Evolutionary conservation across 2,329 filamentous ascomycete genomes (phyloP).

Genomic region (Phaeoacremonium minimum): DNA sequence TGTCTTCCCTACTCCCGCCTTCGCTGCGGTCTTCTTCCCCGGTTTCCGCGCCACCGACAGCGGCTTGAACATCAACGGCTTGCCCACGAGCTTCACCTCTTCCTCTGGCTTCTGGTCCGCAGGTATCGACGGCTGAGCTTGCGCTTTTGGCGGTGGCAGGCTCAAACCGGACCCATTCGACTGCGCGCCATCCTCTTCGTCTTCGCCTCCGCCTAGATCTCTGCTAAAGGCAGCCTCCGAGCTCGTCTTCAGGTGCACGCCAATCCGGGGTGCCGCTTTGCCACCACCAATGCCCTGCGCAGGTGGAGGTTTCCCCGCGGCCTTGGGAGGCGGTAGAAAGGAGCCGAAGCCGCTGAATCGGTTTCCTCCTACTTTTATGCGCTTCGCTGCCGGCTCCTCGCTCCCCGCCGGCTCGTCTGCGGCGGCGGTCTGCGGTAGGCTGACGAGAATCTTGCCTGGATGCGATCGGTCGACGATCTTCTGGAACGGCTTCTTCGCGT

Average conservation of each 20-base stretch:
- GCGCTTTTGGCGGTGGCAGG: constrained; percentile 35
- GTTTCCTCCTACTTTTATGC: constrained; percentile 55
- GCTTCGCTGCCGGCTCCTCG: constrained; percentile 66
- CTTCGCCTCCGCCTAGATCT: constrained; percentile 25
- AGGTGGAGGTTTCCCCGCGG: constrained; percentile 26
- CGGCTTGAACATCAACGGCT: constrained; percentile 83
- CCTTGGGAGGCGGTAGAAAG: constrained; percentile 81
- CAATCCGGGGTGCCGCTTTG: constrained; percentile 39
- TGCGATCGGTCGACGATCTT: constrained; percentile 80
- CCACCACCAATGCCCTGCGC: constrained; percentile 21
- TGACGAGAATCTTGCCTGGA: constrained; percentile 79
- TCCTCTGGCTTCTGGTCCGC: constrained; percentile 54
- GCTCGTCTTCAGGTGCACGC: constrained; percentile 77
- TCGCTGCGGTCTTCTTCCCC: constrained; percentile 54
- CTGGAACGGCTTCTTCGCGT: constrained; percentile 54
- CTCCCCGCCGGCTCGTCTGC: constrained; percentile 30
- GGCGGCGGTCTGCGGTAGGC: constrained; percentile 55
- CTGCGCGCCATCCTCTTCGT: constrained; percentile 1
- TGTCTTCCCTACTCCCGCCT: too few relatives aligned
- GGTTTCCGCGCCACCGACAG: constrained; percentile 76
- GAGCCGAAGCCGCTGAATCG: constrained; percentile 81
- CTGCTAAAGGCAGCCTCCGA: constrained; percentile 78
- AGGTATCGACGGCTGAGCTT: constrained; percentile 43
- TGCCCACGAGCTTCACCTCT: constrained; percentile 67
- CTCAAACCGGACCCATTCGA: constrained; percentile 20